Percentiles rank a stretch among this genome's conserved stretches.
Conservation (phyloP, 192 early-diverging fungal genomes). For the Pilaira anomala region DNA sequence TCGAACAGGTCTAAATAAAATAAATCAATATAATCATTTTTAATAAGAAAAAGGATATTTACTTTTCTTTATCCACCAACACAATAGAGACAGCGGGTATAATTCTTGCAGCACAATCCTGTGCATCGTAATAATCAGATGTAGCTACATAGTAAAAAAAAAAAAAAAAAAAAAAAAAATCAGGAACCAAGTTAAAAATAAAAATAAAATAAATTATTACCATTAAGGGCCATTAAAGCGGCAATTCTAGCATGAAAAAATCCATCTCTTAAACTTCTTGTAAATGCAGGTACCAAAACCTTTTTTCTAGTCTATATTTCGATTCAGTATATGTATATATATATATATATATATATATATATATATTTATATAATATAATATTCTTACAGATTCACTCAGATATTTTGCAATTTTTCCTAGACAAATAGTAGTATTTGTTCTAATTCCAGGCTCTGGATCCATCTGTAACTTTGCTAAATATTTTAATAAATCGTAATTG, state of each 20-base stretch:
- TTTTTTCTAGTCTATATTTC: slow-evolving; percentile 64
- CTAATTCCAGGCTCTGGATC: slow-evolving; percentile 95
- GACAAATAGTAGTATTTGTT: slow-evolving; percentile 92
- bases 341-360: not conserved
- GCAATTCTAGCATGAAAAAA: slow-evolving; percentile 88
- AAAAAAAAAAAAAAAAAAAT: slow-evolving; percentile 26
- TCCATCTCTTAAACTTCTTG: slow-evolving; percentile 78
- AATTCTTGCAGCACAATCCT: slow-evolving; percentile 68
- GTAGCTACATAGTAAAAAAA: slow-evolving; percentile 52
- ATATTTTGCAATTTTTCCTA: slow-evolving; percentile 86
- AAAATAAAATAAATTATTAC: slow-evolving; percentile 19
- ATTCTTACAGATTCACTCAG: slow-evolving; percentile 68
- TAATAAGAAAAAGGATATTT: slow-evolving; percentile 17
- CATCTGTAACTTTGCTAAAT: slow-evolving; percentile 84
- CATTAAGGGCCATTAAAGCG: slow-evolving; percentile 72
- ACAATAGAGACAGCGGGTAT: slow-evolving; percentile 69
- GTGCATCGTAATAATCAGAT: slow-evolving; percentile 61
- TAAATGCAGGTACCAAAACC: slow-evolving; percentile 80
- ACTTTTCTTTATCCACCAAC: slow-evolving; percentile 80
- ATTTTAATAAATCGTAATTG: slow-evolving; percentile 82
- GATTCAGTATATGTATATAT: not conserved
- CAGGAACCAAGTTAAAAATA: not conserved
- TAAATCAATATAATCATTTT: not conserved
- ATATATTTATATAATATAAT: too few relatives aligned
- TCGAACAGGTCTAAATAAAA: slow-evolving; percentile 60